Evolutionary conservation across 1,139 yeast genomes (phyloP).

Genomic region (Tardiomyces digboiensis): DNA sequence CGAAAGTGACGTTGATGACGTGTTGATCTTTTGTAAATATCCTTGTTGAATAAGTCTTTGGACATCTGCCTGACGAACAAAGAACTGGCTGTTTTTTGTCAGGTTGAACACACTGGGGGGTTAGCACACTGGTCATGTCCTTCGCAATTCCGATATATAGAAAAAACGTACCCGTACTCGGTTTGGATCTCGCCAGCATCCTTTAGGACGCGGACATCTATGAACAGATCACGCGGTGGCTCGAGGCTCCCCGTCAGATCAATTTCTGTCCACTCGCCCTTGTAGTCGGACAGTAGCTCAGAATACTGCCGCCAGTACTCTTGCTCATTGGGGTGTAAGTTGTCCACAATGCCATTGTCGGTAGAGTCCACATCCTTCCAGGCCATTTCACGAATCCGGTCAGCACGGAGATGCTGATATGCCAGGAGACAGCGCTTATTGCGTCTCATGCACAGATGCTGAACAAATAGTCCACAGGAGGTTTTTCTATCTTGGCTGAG

Average conservation of each 20-base stretch:
- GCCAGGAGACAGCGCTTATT: constrained; percentile 86
- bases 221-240: constrained; percentile 87
- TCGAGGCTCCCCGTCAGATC: constrained; percentile 81
- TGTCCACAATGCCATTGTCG: constrained; percentile 27
- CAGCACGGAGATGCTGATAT: constrained; percentile 64
- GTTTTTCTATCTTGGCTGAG: constrained; percentile 24
- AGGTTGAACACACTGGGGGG: constrained; percentile 55
- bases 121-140: background rate
- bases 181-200: constrained; percentile 98
- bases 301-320: constrained; percentile 67
- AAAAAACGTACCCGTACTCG: constrained; percentile 78
- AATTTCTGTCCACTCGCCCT: constrained; percentile 73
- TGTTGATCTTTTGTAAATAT: constrained; percentile 43
- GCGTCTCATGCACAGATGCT: constrained; percentile 73
- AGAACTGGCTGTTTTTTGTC: constrained; percentile 93
- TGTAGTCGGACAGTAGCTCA: constrained; percentile 64
- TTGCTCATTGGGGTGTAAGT: constrained; percentile 68
- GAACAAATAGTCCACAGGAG: constrained; percentile 67
- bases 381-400: constrained; percentile 53
- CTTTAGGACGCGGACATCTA: constrained; percentile 85
- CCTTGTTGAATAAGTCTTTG: constrained; percentile 94
- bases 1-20: background rate
- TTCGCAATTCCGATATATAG: too few relatives aligned
- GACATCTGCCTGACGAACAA: constrained; percentile 88
- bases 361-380: constrained; percentile 48